A percentile compares a stretch with the other conserved stretches of the same genome.
phyloP scores from a whole-genome alignment of 306 rosid genomes.

The Cucurbita pepo region DNA sequence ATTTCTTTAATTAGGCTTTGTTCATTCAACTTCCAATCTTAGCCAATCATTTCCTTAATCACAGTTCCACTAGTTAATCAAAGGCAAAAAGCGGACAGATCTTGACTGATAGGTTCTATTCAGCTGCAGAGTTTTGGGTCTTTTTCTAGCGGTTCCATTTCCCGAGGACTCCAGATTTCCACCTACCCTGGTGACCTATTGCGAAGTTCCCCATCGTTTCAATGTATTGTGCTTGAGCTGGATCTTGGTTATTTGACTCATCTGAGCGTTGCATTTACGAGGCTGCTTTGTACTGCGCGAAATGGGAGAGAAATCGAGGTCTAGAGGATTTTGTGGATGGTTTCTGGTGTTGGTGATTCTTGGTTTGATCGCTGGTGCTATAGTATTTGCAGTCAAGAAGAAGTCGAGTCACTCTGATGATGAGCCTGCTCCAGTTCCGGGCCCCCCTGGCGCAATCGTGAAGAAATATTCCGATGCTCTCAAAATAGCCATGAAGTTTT shows the following conservation, averaged over 20 bases:
- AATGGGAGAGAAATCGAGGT: slow-evolving; percentile 49
- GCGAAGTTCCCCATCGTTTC: not conserved
- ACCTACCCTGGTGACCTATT: not conserved
- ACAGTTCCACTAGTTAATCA: not conserved
- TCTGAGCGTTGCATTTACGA: not conserved
- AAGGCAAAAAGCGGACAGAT: not conserved
- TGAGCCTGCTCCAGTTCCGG: slow-evolving; percentile 47
- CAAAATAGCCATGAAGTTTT: slow-evolving; percentile 57
- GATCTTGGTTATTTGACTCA: slow-evolving; percentile 15
- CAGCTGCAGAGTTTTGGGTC: not conserved
- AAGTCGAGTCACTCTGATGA: slow-evolving; percentile 22
- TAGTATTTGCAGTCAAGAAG: slow-evolving; percentile 31
- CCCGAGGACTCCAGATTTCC: not conserved
- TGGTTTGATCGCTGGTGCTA: slow-evolving; percentile 46
- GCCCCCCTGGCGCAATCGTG: slow-evolving; percentile 61
- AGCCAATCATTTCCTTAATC: slow-evolving; percentile 7
- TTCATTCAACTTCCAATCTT: not conserved
- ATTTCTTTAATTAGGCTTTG: slow-evolving; percentile 2
- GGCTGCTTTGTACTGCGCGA: not conserved
- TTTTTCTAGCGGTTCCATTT: not conserved
- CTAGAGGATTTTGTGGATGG: slow-evolving; percentile 63
- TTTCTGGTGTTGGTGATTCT: slow-evolving; percentile 38
- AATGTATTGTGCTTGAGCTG: slow-evolving; percentile 13
- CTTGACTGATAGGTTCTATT: not conserved
- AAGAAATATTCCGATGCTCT: slow-evolving; percentile 61